Evolutionary conservation across 2,329 filamentous ascomycete species (phyloP).

Genomic region (Alternaria burnsii): DNA sequence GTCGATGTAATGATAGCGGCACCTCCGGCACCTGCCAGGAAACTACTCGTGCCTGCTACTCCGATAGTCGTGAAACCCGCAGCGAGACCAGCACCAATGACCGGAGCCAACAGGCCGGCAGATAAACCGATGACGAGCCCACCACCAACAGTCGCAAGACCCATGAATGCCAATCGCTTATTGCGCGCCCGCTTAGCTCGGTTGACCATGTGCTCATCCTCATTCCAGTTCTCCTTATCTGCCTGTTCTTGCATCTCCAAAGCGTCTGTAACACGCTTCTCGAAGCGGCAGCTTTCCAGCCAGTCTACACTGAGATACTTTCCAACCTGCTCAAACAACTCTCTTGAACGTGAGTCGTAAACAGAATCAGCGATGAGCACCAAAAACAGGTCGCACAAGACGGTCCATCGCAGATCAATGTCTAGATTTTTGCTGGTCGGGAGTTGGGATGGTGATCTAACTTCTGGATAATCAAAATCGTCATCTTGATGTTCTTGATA

Average conservation of each 20-base stretch:
- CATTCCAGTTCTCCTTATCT: constrained; percentile 97
- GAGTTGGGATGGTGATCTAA: constrained; percentile 83
- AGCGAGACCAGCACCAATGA: constrained; percentile 92
- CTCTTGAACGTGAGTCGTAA: constrained; percentile 88
- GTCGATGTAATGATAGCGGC: constrained; percentile 93
- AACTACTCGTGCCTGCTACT: constrained; percentile 85
- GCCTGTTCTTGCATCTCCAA: constrained; percentile 97
- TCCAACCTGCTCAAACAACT: constrained; percentile 83
- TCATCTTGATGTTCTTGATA: constrained; percentile 71
- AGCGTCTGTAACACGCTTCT: constrained; percentile 95
- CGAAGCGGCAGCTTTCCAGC: constrained; percentile 95
- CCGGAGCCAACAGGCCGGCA: constrained; percentile 86
- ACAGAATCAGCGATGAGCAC: constrained; percentile 94
- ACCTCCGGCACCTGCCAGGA: constrained; percentile 89
- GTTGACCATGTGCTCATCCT: constrained; percentile 90
- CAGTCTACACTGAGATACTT: constrained; percentile 81
- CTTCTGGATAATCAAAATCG: constrained; percentile 78
- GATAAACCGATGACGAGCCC: constrained; percentile 95
- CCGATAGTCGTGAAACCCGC: constrained; percentile 96
- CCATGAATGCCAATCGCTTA: constrained; percentile 91
- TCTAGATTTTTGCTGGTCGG: constrained; percentile 85
- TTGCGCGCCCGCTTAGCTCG: constrained; percentile 83
- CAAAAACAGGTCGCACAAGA: constrained; percentile 93
- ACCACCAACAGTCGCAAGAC: constrained; percentile 92
- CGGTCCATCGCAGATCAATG: constrained; percentile 95